These are phyloP conservation scores for Fusarium sp. DNA, from an alignment of 2,329 filamentous ascomycete species.

Conservation along the genomic window DNA sequence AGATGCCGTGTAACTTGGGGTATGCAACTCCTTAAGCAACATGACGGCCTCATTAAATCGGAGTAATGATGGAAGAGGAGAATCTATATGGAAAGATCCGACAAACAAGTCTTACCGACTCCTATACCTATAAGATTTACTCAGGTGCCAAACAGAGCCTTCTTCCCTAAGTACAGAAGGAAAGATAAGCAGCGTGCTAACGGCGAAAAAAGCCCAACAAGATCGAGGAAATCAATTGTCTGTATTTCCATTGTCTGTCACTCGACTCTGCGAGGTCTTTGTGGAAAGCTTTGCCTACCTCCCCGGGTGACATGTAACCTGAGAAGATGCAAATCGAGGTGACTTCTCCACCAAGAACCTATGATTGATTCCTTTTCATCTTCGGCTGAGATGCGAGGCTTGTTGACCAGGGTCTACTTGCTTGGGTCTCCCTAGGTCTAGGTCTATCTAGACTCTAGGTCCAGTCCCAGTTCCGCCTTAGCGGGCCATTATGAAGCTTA, in stretches of 20 bases:
- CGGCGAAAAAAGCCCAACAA: neutral
- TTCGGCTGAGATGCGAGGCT: conserved; percentile 10
- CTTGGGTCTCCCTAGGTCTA: too few species aligned
- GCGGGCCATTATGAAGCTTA: conserved; percentile 20
- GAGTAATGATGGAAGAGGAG: neutral
- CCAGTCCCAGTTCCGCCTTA: neutral
- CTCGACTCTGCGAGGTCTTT: neutral
- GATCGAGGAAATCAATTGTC: neutral
- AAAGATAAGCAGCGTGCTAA: neutral
- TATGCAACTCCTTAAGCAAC: neutral
- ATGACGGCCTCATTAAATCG: neutral
- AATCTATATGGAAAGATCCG: neutral
- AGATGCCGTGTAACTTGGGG: neutral
- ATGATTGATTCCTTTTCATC: neutral
- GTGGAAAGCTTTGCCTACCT: neutral
- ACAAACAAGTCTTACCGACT: neutral
- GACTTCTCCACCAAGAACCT: neutral
- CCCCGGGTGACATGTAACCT: neutral
- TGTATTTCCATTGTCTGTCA: neutral
- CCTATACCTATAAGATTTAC: neutral
- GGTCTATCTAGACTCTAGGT: neutral
- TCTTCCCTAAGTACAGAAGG: neutral
- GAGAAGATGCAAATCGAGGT: conserved; percentile 6
- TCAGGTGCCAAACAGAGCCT: neutral
- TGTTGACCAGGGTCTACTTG: conserved; percentile 4